A percentile compares a stretch with the other conserved stretches of the same genome.
Evolutionary conservation across 1,284 basidiomycete genomes (phyloP).

Genomic region (Tetrapyrgos nigripes): DNA sequence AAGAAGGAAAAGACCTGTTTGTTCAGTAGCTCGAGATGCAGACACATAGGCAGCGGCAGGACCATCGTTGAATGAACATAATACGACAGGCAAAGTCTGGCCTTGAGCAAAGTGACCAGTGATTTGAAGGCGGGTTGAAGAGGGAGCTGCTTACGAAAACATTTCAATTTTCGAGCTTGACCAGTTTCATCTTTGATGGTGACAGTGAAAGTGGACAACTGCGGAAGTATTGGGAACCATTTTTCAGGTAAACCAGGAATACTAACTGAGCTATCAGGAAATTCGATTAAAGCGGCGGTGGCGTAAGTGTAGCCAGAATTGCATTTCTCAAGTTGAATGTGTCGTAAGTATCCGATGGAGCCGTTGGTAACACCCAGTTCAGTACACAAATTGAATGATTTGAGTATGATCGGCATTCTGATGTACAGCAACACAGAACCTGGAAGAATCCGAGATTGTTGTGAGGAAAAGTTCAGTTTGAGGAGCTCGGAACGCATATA

Average conservation of each 20-base stretch:
- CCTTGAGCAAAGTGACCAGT: too few relatives aligned
- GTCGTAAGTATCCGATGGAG: slow-evolving; percentile 19
- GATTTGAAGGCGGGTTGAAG: too few relatives aligned
- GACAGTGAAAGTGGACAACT: slow-evolving; percentile 22
- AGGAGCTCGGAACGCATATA: neutral
- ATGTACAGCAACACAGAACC: slow-evolving; percentile 24
- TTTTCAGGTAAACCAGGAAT: slow-evolving; percentile 22
- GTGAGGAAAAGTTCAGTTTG: slow-evolving; percentile 8
- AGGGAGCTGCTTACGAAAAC: too few relatives aligned
- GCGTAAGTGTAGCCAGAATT: neutral
- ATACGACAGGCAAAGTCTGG: too few relatives aligned
- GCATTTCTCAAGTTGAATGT: neutral
- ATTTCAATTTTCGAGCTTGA: too few relatives aligned
- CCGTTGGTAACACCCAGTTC: slow-evolving; percentile 38
- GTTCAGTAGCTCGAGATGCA: too few relatives aligned
- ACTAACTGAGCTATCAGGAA: slow-evolving; percentile 25
- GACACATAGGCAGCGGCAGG: too few relatives aligned
- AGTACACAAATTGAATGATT: slow-evolving; percentile 29
- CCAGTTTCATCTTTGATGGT: neutral
- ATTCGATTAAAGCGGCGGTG: slow-evolving; percentile 28
- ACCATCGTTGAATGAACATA: too few relatives aligned
- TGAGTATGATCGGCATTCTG: slow-evolving; percentile 38
- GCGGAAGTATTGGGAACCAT: slow-evolving; percentile 24
- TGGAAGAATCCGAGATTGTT: slow-evolving; percentile 6
- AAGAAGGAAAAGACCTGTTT: too few relatives aligned